phyloP scores from a whole-genome alignment of 305 asterid species.

The Plantago coronopus region DNA sequence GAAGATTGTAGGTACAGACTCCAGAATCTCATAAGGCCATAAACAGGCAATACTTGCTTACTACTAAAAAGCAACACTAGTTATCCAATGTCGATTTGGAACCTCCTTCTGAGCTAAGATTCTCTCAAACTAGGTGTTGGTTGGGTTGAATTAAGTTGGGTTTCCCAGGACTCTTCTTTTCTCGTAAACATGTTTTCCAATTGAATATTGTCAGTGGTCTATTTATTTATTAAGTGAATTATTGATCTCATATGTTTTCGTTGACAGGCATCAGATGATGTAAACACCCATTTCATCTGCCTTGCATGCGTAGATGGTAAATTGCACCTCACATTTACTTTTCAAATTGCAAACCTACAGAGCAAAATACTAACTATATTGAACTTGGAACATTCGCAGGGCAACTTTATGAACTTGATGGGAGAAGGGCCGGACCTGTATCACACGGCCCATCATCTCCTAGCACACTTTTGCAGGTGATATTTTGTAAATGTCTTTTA shows the following conservation, averaged over 20 bases:
- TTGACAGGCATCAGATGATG: constrained; percentile 55
- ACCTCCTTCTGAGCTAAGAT: neutral
- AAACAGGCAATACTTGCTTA: neutral
- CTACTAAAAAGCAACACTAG: neutral
- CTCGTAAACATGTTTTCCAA: neutral
- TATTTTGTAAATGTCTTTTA: constrained; percentile 2
- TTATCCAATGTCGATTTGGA: neutral
- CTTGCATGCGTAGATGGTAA: constrained; percentile 65
- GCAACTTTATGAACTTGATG: constrained; percentile 83
- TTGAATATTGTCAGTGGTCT: neutral
- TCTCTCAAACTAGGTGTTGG: neutral
- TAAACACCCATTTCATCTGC: constrained; percentile 81
- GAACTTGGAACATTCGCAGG: constrained; percentile 37
- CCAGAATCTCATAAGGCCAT: neutral
- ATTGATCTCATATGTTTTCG: constrained; percentile 20
- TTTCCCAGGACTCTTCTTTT: neutral
- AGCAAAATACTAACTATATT: neutral
- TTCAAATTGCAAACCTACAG: neutral
- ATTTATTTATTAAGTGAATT: neutral
- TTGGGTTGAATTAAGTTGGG: neutral
- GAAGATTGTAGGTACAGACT: no score
- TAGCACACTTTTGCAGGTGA: constrained; percentile 55
- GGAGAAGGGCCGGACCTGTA: constrained; percentile 76
- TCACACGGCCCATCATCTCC: constrained; percentile 80
- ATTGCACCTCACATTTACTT: constrained; percentile 18